These are phyloP conservation scores for Aspergillus saccharolyticus DNA, from an alignment of 495 filamentous ascomycete species.

Conservation along the genomic window DNA sequence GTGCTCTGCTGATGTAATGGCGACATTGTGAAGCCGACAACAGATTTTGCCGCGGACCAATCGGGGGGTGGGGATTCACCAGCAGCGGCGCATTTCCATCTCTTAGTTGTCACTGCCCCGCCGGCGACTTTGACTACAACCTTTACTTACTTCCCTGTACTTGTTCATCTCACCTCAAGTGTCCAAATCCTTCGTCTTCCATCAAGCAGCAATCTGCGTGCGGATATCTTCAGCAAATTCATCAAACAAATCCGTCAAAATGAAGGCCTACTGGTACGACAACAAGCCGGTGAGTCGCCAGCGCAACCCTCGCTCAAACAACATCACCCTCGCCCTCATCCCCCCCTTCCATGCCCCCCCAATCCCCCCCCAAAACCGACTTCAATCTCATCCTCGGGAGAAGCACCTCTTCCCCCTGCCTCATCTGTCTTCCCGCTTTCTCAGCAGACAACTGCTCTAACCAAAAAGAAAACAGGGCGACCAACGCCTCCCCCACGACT, in stretches of 20 bases:
- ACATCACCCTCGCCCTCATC: background rate
- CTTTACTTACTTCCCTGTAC: background rate
- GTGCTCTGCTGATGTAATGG: slow-evolving; percentile 21
- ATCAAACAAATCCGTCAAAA: slow-evolving; percentile 36
- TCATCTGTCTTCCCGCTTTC: too few species aligned
- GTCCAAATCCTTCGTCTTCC: too few species aligned
- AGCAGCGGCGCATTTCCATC: slow-evolving; percentile 36
- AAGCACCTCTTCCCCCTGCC: too few species aligned
- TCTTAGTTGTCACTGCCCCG: slow-evolving; percentile 1
- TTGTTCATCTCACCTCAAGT: too few species aligned
- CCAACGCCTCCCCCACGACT: slow-evolving; percentile 87
- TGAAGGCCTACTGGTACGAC: slow-evolving; percentile 84
- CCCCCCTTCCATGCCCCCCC: background rate
- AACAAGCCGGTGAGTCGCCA: slow-evolving; percentile 60
- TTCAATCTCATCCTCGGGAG: slow-evolving; percentile 16
- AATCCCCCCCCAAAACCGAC: background rate
- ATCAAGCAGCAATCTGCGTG: too few species aligned
- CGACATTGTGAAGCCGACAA: background rate
- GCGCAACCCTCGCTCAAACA: background rate
- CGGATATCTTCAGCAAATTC: background rate
- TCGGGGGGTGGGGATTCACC: slow-evolving; percentile 43
- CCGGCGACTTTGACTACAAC: background rate
- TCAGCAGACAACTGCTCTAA: too few species aligned
- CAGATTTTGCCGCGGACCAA: slow-evolving; percentile 28
- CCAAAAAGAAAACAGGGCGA: slow-evolving; percentile 60